Conservation (phyloP, 2,329 filamentous ascomycete genomes). For the Acrocalymma vagum region DNA sequence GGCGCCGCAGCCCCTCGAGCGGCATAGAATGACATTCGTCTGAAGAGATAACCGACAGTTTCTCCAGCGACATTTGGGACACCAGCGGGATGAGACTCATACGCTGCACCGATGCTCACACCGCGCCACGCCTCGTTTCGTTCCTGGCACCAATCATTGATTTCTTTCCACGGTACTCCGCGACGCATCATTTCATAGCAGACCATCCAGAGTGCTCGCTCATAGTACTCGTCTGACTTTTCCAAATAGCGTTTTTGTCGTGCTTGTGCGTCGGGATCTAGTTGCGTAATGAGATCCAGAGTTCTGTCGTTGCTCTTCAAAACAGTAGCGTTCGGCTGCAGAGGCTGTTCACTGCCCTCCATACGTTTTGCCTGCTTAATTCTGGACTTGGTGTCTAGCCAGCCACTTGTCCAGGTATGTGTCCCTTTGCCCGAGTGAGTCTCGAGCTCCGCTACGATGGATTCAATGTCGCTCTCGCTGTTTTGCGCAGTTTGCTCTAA, state of each 20-base stretch:
- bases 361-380: slow-evolving; percentile 91
- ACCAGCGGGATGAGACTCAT: slow-evolving; percentile 55
- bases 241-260: slow-evolving; percentile 81
- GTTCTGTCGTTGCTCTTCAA: slow-evolving; percentile 53
- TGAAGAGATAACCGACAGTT: slow-evolving; percentile 67
- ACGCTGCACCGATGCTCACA: slow-evolving; percentile 78
- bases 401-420: slow-evolving; percentile 82
- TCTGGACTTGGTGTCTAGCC: slow-evolving; percentile 88
- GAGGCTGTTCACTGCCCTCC: slow-evolving; percentile 51
- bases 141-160: slow-evolving; percentile 86
- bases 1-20: slow-evolving; percentile 74
- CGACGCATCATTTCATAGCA: slow-evolving; percentile 92
- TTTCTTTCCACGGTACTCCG: slow-evolving; percentile 76
- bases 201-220: slow-evolving; percentile 90
- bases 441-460: slow-evolving; percentile 75
- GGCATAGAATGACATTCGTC: slow-evolving; percentile 78
- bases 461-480: slow-evolving; percentile 75
- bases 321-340: slow-evolving; percentile 55
- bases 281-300: slow-evolving; percentile 78
- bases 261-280: slow-evolving; percentile 90
- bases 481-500: slow-evolving; percentile 78
- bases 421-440: slow-evolving; percentile 72
- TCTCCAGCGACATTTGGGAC: slow-evolving; percentile 47
- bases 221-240: slow-evolving; percentile 85
- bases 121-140: slow-evolving; percentile 90